These are phyloP conservation scores for Salix udensis DNA, from an alignment of 345 rosid genomes.

Conservation along the genomic window DNA sequence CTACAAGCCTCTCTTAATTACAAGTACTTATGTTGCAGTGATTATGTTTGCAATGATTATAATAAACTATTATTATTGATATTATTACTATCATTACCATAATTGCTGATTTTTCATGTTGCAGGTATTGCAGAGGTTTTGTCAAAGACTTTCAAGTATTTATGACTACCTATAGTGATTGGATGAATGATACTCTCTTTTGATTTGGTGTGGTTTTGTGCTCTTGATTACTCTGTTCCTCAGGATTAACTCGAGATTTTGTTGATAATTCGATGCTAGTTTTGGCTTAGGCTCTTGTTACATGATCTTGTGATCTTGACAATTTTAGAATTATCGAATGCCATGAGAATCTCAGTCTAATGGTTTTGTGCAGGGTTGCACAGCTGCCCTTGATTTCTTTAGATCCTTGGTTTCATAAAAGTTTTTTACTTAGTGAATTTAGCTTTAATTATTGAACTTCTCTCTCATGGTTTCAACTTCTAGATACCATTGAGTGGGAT, in stretches of 20 bases:
- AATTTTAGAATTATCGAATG: neutral
- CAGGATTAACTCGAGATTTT: neutral
- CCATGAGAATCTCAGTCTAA: neutral
- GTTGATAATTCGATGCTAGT: neutral
- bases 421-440: neutral
- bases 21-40: no score
- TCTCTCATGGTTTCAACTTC: slow-evolving; percentile 21
- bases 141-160: slow-evolving; percentile 57
- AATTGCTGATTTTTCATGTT: slow-evolving; percentile 1
- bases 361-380: neutral
- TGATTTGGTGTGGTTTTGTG: neutral
- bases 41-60: no score
- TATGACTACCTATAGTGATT: neutral
- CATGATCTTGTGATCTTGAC: neutral
- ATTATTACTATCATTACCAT: no score
- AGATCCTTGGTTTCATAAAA: neutral
- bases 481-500: slow-evolving; percentile 83
- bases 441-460: neutral
- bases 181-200: neutral
- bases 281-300: neutral
- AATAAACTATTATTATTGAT: no score
- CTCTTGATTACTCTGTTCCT: neutral
- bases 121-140: slow-evolving; percentile 90
- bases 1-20: no score
- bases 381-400: neutral